Percentiles rank a stretch among this genome's conserved stretches.
Evolutionary conservation across 106 monocot genomes (phyloP).

Genomic region (Platanthera zijinensis): DNA sequence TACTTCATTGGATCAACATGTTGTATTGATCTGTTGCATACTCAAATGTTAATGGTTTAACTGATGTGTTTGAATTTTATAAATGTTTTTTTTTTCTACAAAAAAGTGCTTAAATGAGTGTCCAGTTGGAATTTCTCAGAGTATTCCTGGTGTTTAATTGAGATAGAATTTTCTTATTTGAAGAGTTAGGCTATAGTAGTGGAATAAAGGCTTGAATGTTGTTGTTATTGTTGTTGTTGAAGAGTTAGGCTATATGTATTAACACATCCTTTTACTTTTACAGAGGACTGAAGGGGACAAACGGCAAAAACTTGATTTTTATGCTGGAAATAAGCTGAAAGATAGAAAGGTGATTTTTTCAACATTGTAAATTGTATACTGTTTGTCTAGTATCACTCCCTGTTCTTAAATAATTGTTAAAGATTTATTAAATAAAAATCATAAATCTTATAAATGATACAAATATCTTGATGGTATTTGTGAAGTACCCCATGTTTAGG

Average conservation of each 20-base stretch:
- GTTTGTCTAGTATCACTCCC: background rate
- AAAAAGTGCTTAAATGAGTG: background rate
- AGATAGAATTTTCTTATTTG: conserved; percentile 3
- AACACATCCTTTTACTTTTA: background rate
- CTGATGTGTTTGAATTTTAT: too few species aligned
- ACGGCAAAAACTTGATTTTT: conserved; percentile 47
- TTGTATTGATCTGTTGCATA: too few species aligned
- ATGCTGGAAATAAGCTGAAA: conserved; percentile 50
- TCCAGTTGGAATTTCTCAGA: background rate
- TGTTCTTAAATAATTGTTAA: background rate
- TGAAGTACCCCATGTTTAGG: background rate
- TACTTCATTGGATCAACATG: too few species aligned
- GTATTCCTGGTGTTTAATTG: background rate
- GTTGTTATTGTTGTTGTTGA: background rate
- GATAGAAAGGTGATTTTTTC: conserved; percentile 56
- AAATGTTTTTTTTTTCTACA: background rate
- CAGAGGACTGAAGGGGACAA: conserved; percentile 78
- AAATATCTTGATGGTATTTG: background rate
- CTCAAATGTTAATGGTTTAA: too few species aligned
- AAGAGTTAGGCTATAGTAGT: background rate
- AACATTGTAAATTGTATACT: background rate
- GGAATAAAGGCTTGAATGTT: too few species aligned
- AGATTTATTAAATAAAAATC: background rate
- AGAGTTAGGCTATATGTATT: background rate
- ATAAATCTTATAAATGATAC: too few species aligned